These are phyloP conservation scores for Circinella umbellata DNA, from an alignment of 371 early-diverging fungal species.

Conservation along the genomic window DNA sequence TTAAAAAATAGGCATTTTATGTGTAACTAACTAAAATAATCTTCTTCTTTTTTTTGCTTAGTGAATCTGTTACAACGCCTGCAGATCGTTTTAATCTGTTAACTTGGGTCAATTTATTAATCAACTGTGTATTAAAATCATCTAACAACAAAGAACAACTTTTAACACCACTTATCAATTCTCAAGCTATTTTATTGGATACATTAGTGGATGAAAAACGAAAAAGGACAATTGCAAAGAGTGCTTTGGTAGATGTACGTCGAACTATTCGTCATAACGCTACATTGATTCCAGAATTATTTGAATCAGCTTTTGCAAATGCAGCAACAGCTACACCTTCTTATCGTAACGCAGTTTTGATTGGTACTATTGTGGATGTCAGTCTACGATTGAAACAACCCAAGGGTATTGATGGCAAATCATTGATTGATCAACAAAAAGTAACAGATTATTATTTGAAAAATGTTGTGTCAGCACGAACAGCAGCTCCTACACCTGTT, in stretches of 20 bases:
- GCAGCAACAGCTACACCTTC: constrained; percentile 50
- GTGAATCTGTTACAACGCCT: constrained; percentile 56
- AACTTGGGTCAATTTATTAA: constrained; percentile 62
- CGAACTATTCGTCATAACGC: constrained; percentile 63
- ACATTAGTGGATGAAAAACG: constrained; percentile 46
- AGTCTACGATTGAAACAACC: constrained; percentile 54
- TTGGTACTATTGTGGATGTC: constrained; percentile 63
- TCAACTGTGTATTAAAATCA: constrained; percentile 41
- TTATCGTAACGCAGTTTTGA: constrained; percentile 60
- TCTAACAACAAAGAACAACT: constrained; percentile 25
- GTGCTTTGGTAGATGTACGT: constrained; percentile 61
- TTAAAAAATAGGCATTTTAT: background rate
- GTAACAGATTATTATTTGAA: constrained; percentile 69
- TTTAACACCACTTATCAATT: constrained; percentile 44
- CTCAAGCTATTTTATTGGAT: constrained; percentile 61
- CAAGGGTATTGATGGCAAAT: constrained; percentile 33
- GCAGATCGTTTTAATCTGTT: constrained; percentile 62
- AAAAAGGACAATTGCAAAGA: constrained; percentile 51
- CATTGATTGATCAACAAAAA: constrained; percentile 44
- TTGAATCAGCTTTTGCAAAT: constrained; percentile 49
- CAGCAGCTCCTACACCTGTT: constrained; percentile 52
- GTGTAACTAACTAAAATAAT: background rate
- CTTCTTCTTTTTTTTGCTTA: constrained; percentile 15
- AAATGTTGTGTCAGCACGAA: constrained; percentile 63
- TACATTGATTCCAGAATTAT: constrained; percentile 48